Conservation (phyloP, 768 basidiomycete genomes). For the Leucocoprinus leucothites region DNA sequence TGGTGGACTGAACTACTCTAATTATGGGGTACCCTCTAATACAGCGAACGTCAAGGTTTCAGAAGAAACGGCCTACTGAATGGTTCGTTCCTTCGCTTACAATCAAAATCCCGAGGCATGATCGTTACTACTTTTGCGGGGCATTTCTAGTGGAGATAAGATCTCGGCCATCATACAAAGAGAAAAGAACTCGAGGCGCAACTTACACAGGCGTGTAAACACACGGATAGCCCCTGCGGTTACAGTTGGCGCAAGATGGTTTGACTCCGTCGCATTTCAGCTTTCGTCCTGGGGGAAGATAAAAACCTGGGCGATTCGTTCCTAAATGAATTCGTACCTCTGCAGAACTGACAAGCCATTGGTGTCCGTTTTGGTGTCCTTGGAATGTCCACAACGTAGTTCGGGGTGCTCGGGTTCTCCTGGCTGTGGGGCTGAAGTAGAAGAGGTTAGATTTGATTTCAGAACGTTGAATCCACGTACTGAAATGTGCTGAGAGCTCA, state of each 20-base stretch:
- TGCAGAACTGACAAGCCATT: constrained; percentile 76
- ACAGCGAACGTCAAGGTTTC: constrained; percentile 19
- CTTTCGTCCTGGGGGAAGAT: constrained; percentile 11
- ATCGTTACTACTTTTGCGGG: not conserved
- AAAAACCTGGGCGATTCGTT: not conserved
- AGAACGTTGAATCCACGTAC: not conserved
- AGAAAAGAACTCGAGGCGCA: not conserved
- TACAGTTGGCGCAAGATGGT: constrained; percentile 66
- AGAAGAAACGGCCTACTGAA: constrained; percentile 19
- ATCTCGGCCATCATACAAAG: constrained; percentile 7
- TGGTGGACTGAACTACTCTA: constrained; percentile 1
- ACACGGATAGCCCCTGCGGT: constrained; percentile 56
- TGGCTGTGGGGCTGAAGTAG: not conserved
- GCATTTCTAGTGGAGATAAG: constrained; percentile 7
- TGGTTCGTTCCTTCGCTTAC: not conserved
- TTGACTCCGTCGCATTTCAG: constrained; percentile 68
- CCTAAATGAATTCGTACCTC: constrained; percentile 38
- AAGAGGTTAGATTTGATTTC: not conserved
- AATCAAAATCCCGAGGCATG: not conserved
- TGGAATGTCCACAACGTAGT: constrained; percentile 16
- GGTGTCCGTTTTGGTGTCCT: constrained; percentile 45
- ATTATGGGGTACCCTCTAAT: not conserved
- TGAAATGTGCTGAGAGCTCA: constrained; percentile 2
- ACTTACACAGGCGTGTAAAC: constrained; percentile 66
- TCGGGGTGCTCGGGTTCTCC: not conserved